These are phyloP conservation scores for Cantharellus cinnabarinus DNA, from an alignment of 768 basidiomycete genomes.

Conservation along the genomic window DNA sequence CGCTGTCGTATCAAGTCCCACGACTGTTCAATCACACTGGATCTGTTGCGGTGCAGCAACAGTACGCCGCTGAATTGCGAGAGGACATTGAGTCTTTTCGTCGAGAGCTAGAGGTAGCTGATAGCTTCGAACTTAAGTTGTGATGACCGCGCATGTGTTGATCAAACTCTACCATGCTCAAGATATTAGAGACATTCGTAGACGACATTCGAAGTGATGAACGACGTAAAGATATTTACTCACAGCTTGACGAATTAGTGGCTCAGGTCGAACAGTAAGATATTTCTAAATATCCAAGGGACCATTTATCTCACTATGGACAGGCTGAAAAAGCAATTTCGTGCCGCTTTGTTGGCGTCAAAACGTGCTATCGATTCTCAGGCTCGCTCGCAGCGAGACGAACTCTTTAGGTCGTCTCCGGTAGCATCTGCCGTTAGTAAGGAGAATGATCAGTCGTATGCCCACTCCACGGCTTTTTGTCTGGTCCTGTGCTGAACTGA, in stretches of 20 bases:
- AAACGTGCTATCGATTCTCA: slow-evolving; percentile 52
- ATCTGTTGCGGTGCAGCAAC: slow-evolving; percentile 49
- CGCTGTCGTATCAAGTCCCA: slow-evolving; percentile 53
- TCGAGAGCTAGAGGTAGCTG: slow-evolving; percentile 43
- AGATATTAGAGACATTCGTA: slow-evolving; percentile 49
- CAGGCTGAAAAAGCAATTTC: slow-evolving; percentile 41
- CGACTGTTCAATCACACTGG: slow-evolving; percentile 48
- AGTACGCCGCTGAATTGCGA: slow-evolving; percentile 50
- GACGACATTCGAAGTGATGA: slow-evolving; percentile 47
- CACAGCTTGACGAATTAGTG: slow-evolving; percentile 24
- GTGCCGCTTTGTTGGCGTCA: slow-evolving; percentile 49
- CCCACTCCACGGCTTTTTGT: neutral
- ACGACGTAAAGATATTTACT: slow-evolving; percentile 28
- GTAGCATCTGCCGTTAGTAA: slow-evolving; percentile 33
- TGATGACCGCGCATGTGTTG: neutral
- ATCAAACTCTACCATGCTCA: neutral
- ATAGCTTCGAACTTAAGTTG: neutral
- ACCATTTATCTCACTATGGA: neutral
- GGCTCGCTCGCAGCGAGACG: slow-evolving; percentile 39
- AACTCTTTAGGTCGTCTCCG: slow-evolving; percentile 37
- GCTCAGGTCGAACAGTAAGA: neutral
- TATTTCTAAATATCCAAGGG: neutral
- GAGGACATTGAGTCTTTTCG: slow-evolving; percentile 48
- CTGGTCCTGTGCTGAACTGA: neutral
- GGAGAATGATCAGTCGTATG: slow-evolving; percentile 18